Evolutionary conservation across 1,284 basidiomycete genomes (phyloP).

Genomic region (Neonothopanus nambi): DNA sequence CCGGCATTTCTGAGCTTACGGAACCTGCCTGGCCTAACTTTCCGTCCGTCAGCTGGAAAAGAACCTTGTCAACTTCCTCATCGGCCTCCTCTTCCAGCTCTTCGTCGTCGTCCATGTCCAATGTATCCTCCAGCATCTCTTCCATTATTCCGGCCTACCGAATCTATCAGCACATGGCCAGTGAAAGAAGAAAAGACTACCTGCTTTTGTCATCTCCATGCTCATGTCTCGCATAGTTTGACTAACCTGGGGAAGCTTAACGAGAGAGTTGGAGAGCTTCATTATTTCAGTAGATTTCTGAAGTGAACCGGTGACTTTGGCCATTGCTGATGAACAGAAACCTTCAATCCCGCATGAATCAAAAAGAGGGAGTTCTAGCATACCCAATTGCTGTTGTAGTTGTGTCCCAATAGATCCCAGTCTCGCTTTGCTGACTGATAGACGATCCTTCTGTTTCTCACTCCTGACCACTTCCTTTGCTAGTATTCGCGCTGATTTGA

Average conservation of each 20-base stretch:
- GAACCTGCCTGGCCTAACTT: slow-evolving; percentile 85
- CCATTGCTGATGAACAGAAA: slow-evolving; percentile 72
- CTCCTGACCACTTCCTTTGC: slow-evolving; percentile 94
- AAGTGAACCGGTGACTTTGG: slow-evolving; percentile 94
- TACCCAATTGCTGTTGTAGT: slow-evolving; percentile 91
- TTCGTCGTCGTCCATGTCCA: slow-evolving; percentile 89
- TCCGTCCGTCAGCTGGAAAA: slow-evolving; percentile 95
- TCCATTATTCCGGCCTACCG: slow-evolving; percentile 87
- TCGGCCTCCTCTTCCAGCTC: slow-evolving; percentile 97
- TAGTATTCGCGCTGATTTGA: slow-evolving; percentile 89
- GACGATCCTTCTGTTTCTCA: slow-evolving; percentile 90
- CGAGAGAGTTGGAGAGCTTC: slow-evolving; percentile 92
- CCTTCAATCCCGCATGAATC: not conserved
- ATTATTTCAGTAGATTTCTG: slow-evolving; percentile 99
- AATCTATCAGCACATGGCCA: slow-evolving; percentile 3
- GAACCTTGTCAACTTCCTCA: slow-evolving; percentile 94
- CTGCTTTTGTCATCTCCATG: slow-evolving; percentile 98
- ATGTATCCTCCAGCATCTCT: slow-evolving; percentile 88
- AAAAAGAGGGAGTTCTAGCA: not conserved
- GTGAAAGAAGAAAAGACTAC: not conserved
- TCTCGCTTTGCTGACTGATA: slow-evolving; percentile 91
- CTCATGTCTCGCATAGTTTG: slow-evolving; percentile 96
- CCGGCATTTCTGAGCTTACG: slow-evolving; percentile 77
- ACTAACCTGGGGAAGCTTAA: slow-evolving; percentile 92
- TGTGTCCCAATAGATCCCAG: slow-evolving; percentile 92